Conservation (phyloP, 176 grass and related monocot species). For the Tillandsia fasciculata region DNA sequence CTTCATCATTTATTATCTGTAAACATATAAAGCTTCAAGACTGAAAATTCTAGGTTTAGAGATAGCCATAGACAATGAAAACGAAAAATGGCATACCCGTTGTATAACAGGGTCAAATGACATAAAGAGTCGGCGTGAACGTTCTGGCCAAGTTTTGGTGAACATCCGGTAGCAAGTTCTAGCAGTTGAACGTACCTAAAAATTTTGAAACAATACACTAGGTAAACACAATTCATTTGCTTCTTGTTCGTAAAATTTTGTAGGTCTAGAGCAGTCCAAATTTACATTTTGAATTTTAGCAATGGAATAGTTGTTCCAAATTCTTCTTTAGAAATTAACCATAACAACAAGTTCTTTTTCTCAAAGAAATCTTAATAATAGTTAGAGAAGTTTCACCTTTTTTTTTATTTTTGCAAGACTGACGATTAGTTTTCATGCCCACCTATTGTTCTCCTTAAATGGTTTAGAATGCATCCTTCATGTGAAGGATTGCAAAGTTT, state of each 20-base stretch:
- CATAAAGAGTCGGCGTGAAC: slow-evolving; percentile 65
- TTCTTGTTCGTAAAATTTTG: slow-evolving; percentile 11
- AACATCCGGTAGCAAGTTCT: slow-evolving; percentile 90
- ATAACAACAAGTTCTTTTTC: too few relatives aligned
- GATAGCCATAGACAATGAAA: neutral
- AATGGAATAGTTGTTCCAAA: too few relatives aligned
- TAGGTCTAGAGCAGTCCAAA: too few relatives aligned
- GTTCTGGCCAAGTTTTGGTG: slow-evolving; percentile 88
- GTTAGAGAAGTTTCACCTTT: too few relatives aligned
- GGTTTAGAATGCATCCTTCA: too few relatives aligned
- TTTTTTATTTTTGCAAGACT: too few relatives aligned
- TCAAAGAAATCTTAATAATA: too few relatives aligned
- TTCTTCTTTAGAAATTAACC: too few relatives aligned
- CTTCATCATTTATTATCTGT: slow-evolving; percentile 97
- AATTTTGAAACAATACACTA: slow-evolving; percentile 2
- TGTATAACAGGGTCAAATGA: slow-evolving; percentile 89
- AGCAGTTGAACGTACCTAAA: slow-evolving; percentile 79
- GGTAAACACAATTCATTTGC: neutral
- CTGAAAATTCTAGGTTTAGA: slow-evolving; percentile 8
- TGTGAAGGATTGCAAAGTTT: too few relatives aligned
- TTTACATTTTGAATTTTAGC: too few relatives aligned
- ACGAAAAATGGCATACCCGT: slow-evolving; percentile 40
- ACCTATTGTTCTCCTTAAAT: too few relatives aligned
- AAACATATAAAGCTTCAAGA: slow-evolving; percentile 15
- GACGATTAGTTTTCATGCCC: too few relatives aligned